These are phyloP conservation scores for Isatis lusitanica DNA, from an alignment of 441 rosid genomes.

Conservation along the genomic window DNA sequence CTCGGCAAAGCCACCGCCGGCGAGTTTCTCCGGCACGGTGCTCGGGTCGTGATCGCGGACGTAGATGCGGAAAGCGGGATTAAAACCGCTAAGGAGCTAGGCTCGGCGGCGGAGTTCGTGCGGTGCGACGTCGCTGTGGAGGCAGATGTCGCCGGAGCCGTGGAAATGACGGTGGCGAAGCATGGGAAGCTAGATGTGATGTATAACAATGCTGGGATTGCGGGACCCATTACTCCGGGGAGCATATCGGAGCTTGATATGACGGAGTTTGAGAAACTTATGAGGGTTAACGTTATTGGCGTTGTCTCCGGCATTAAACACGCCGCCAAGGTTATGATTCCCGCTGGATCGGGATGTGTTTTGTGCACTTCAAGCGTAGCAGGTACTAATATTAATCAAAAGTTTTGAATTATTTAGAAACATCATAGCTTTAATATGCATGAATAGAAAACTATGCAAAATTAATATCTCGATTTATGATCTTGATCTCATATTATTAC, in stretches of 20 bases:
- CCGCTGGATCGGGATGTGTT: slow-evolving; percentile 53
- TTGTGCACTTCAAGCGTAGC: slow-evolving; percentile 72
- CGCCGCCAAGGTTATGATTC: slow-evolving; percentile 72
- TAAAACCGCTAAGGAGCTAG: slow-evolving; percentile 44
- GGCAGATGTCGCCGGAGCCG: slow-evolving; percentile 49
- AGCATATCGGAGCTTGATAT: slow-evolving; percentile 60
- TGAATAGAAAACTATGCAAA: no score
- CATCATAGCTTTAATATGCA: background rate
- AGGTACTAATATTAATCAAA: slow-evolving; percentile 25
- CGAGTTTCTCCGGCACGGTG: slow-evolving; percentile 58
- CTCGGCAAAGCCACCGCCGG: slow-evolving; percentile 69
- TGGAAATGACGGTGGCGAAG: slow-evolving; percentile 39
- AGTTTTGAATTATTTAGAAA: background rate
- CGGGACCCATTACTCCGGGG: slow-evolving; percentile 45
- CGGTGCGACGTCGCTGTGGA: slow-evolving; percentile 55
- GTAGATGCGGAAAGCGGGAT: slow-evolving; percentile 38
- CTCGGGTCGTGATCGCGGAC: slow-evolving; percentile 60
- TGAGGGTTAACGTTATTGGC: slow-evolving; percentile 58
- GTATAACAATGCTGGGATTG: slow-evolving; percentile 72
- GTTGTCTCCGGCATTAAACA: slow-evolving; percentile 63
- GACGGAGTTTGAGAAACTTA: slow-evolving; percentile 55
- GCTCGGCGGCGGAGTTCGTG: slow-evolving; percentile 53
- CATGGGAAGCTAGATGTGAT: slow-evolving; percentile 66
- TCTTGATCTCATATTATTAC: background rate
- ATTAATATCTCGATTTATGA: no score